Base-by-base conservation (phyloP, 2,329 filamentous ascomycete species). In the Clarireedia hainanense region DNA sequence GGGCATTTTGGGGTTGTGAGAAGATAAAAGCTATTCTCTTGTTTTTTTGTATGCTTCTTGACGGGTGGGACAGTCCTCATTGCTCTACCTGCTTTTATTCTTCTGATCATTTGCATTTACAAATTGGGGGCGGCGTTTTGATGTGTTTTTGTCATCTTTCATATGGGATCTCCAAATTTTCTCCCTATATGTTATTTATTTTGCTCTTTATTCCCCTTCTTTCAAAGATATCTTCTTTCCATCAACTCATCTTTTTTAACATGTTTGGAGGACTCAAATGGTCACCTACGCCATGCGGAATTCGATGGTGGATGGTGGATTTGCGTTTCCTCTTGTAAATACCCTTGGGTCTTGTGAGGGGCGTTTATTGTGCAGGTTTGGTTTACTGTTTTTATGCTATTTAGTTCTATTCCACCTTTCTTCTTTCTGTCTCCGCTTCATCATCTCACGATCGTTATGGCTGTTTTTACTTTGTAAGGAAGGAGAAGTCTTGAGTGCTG, bases 241-340 rank as follows among this genome's bases (percentile, higher is more conserved):
- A 39, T 48, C 24, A 24, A 42, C 36, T 30, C 27, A n/a, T 34
- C n/a, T 5, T 53, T n/a, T 30, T 36, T 40, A 9, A n/a, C 23
- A 23, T 17, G 37, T 26, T 51, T 7, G 5, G 3, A 54, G 43
- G 43, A 10, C 39, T 48, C 17, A 12, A 23, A 14, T 26, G 23
- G 47, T 54, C 34, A 40, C 51, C 27, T 54, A 34, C 9, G 6
- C 27, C 45, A 48, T n/a, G n/a, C 39, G 51, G 27, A 24, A 23
- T 54, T 53, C 23, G 34, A 54, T 7, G 26, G 47, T 47, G 23
- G 43, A 48, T 53, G 43, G 43, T 17, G 17, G 43, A 24, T 48
- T 49, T 34, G 51, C 51, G 40, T 49, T 54, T 54, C 26, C 43
- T 54, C 51, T 49, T 54, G 51, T 54, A 49, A 54, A 54, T 54